Percentiles rank a stretch among this genome's conserved stretches.
Conservation (phyloP, 495 filamentous ascomycete genomes). For the Penicillium daleae region DNA sequence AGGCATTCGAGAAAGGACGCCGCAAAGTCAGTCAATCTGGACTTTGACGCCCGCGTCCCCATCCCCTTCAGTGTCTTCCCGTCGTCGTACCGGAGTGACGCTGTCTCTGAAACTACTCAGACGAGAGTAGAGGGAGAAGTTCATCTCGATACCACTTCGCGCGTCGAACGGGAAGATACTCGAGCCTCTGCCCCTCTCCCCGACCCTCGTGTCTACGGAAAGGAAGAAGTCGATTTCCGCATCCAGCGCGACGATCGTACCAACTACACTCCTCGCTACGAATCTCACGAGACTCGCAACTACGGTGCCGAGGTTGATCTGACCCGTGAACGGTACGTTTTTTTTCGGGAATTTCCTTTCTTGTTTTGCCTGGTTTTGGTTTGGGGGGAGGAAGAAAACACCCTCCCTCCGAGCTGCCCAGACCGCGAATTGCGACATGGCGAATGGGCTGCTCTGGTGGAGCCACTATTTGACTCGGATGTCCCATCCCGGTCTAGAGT, state of each 20-base stretch:
- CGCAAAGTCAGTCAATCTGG: constrained; percentile 92
- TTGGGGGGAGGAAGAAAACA: not conserved
- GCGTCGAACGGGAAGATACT: constrained; percentile 95
- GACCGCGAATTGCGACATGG: not conserved
- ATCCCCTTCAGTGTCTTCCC: constrained; percentile 99
- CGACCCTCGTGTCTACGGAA: constrained; percentile 67
- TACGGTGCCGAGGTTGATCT: constrained; percentile 56
- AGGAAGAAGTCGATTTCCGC: constrained; percentile 80
- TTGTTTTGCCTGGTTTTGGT: constrained; percentile 22
- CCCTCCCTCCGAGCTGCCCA: not conserved
- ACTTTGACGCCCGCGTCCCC: constrained; percentile 99
- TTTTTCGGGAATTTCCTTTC: not conserved
- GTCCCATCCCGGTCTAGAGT: constrained; percentile 33
- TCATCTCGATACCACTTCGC: constrained; percentile 73
- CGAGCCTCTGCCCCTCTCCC: constrained; percentile 68
- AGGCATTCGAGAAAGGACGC: constrained; percentile 92
- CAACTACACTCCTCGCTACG: constrained; percentile 10
- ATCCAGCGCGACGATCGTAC: constrained; percentile 60
- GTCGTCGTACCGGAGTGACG: constrained; percentile 93
- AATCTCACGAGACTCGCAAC: constrained; percentile 18
- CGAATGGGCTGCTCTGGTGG: constrained; percentile 5
- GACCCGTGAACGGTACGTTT: constrained; percentile 58
- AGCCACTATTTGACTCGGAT: constrained; percentile 29
- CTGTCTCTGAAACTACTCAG: constrained; percentile 77
- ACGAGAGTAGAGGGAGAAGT: constrained; percentile 87